Conservation (phyloP, 306 rosid species). For the Lithocarpus polystachyus region DNA sequence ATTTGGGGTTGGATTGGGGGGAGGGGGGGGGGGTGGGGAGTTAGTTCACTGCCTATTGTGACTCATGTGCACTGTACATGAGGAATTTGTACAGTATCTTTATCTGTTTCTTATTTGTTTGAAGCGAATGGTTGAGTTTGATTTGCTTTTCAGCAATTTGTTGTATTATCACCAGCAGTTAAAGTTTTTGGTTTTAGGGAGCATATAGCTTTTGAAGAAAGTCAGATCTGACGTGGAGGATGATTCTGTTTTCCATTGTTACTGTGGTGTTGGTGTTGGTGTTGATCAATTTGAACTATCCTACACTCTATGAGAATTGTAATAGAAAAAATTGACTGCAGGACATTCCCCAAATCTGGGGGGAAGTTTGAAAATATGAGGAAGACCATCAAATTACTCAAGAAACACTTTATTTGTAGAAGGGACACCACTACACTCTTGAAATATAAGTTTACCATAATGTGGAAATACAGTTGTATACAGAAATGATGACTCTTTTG, state of each 20-base stretch:
- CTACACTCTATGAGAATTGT: not conserved
- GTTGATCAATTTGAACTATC: not conserved
- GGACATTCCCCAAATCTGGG: not conserved
- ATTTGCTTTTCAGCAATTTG: not conserved
- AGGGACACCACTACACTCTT: not conserved
- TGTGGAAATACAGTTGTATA: not conserved
- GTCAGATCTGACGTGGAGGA: not conserved
- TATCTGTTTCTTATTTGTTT: not conserved
- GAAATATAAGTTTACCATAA: not conserved
- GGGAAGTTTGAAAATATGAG: not conserved
- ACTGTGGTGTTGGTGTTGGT: not conserved
- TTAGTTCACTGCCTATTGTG: not conserved
- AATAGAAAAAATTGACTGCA: not conserved
- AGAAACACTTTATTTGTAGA: not conserved
- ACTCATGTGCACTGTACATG: not conserved
- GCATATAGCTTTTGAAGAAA: not conserved
- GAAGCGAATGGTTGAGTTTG: not conserved
- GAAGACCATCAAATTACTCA: not conserved
- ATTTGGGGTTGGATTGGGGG: too few relatives aligned
- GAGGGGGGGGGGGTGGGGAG: not conserved
- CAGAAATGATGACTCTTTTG: not conserved
- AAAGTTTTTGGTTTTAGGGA: not conserved
- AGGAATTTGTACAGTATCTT: not conserved
- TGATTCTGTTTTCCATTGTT: not conserved
- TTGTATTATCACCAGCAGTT: not conserved